phyloP scores from a whole-genome alignment of 345 rosid genomes.

The Camelina sativa region DNA sequence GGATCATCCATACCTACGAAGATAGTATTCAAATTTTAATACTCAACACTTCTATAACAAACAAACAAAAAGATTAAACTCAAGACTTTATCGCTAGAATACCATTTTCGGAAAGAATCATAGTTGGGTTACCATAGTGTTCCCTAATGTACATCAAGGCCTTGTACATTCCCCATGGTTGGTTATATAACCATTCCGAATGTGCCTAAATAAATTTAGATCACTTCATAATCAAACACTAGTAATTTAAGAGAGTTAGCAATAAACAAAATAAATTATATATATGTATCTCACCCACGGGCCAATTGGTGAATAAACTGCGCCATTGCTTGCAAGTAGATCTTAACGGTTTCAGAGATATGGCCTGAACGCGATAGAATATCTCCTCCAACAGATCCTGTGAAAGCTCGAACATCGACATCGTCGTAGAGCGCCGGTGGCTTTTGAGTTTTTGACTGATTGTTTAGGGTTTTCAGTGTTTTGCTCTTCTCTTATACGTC shows the following conservation, averaged over 20 bases:
- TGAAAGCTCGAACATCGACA: no score
- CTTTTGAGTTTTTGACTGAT: no score
- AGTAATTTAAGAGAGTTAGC: not conserved
- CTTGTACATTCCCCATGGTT: slow-evolving; percentile 98
- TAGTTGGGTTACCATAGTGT: slow-evolving; percentile 75
- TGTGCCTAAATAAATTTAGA: slow-evolving; percentile 56
- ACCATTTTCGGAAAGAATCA: slow-evolving; percentile 92
- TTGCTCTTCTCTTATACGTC: no score
- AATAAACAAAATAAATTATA: not conserved
- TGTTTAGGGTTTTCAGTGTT: no score
- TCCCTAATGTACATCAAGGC: slow-evolving; percentile 84
- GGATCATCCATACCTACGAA: slow-evolving; percentile 90
- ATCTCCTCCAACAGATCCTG: no score
- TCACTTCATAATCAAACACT: not conserved
- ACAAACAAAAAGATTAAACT: no score
- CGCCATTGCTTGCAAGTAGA: no score
- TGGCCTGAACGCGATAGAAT: no score
- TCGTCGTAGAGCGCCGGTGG: no score
- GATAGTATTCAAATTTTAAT: not conserved
- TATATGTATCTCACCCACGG: slow-evolving; percentile 61
- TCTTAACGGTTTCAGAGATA: no score
- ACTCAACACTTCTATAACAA: not conserved
- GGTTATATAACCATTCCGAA: slow-evolving; percentile 87
- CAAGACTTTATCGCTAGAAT: not conserved
- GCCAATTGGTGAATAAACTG: slow-evolving; percentile 56